phyloP scores from a whole-genome alignment of 192 early-diverging fungal genomes.

The Rhizophagus sp. region DNA sequence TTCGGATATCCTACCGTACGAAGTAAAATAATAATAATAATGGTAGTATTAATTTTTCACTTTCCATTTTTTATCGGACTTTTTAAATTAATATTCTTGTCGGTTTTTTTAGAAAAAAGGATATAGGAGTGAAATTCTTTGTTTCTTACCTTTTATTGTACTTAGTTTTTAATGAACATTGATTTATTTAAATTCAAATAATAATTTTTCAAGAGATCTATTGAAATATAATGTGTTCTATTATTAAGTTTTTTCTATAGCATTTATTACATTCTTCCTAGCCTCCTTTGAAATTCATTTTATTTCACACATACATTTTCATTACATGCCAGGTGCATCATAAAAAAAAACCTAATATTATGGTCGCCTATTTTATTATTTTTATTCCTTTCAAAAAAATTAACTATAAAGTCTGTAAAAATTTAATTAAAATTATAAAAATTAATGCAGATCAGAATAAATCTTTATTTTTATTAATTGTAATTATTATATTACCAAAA shows the following conservation, averaged over 20 bases:
- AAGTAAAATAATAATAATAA: background rate
- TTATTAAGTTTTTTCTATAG: background rate
- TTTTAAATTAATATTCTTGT: background rate
- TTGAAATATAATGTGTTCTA: background rate
- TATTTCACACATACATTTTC: background rate
- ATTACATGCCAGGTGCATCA: background rate
- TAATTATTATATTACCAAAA: background rate
- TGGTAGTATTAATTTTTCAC: background rate
- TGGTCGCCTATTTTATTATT: too few relatives aligned
- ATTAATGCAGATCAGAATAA: too few relatives aligned
- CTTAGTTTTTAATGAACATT: too few relatives aligned
- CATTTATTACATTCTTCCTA: background rate
- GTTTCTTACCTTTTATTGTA: too few relatives aligned
- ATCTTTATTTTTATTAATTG: background rate
- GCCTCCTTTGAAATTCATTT: background rate
- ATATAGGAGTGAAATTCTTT: too few relatives aligned
- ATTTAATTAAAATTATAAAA: background rate
- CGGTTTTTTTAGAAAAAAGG: too few relatives aligned
- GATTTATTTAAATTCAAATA: too few relatives aligned
- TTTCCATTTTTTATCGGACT: background rate
- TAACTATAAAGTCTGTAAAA: background rate
- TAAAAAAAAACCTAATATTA: background rate
- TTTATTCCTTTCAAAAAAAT: background rate
- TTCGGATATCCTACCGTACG: background rate
- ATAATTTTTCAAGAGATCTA: background rate